A percentile compares a stretch with the other conserved stretches of the same genome.
Evolutionary conservation across 2,329 filamentous ascomycete species (phyloP).

Genomic region (Nemania sp.): DNA sequence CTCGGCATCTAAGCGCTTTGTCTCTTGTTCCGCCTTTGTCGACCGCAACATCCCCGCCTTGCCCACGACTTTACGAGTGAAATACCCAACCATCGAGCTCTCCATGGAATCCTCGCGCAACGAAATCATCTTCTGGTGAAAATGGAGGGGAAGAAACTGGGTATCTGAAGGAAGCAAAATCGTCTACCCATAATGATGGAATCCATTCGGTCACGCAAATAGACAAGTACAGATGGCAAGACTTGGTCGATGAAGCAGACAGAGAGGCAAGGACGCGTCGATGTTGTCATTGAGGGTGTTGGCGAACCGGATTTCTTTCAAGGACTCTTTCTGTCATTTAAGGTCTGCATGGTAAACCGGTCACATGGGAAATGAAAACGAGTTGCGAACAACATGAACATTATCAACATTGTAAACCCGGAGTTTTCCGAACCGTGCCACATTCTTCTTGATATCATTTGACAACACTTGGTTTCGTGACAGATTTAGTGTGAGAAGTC

Average conservation of each 20-base stretch:
- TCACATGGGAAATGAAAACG: constrained; percentile 48
- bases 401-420: no score
- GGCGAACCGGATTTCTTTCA: constrained; percentile 38
- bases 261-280: constrained; percentile 15
- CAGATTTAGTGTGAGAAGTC: no score
- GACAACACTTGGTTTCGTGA: no score
- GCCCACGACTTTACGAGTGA: constrained; percentile 18
- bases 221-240: constrained; percentile 7
- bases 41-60: constrained; percentile 21
- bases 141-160: constrained; percentile 3
- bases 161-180: constrained; percentile 4
- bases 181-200: constrained; percentile 14
- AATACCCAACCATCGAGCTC: constrained; percentile 25
- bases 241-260: constrained; percentile 17
- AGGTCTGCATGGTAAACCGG: constrained; percentile 50
- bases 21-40: constrained; percentile 42
- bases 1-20: constrained; percentile 88
- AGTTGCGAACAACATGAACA: constrained; percentile 25
- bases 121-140: constrained; percentile 17
- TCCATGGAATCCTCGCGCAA: constrained; percentile 21
- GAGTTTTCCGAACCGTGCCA: no score
- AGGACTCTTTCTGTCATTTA: constrained; percentile 34
- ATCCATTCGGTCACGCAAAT: neutral
- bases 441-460: no score
- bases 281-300: constrained; percentile 15